A percentile compares a stretch with the other conserved stretches of the same genome.
phyloP scores from a whole-genome alignment of 2,329 filamentous ascomycete species.

The Neobulgaria alba region DNA sequence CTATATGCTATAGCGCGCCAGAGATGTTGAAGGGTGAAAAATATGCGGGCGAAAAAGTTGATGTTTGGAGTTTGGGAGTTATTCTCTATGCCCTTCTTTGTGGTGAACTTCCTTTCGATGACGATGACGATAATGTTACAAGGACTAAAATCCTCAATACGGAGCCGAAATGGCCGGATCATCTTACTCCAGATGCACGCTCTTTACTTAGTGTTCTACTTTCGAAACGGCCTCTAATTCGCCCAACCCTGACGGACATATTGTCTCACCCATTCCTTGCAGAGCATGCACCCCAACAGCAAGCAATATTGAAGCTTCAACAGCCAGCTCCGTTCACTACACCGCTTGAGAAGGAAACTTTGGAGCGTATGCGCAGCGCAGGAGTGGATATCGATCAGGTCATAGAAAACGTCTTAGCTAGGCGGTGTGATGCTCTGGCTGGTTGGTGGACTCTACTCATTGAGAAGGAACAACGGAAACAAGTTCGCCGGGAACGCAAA shows the following conservation, averaged over 20 bases:
- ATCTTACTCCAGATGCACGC: conserved; percentile 69
- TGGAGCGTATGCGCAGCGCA: conserved; percentile 86
- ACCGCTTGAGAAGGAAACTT: conserved; percentile 76
- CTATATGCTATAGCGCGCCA: conserved; percentile 93
- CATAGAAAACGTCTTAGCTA: conserved; percentile 85
- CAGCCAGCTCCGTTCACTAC: conserved; percentile 79
- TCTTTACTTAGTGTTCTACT: conserved; percentile 71
- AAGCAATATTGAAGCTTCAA: conserved; percentile 77
- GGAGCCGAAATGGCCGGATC: conserved; percentile 77
- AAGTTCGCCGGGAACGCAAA: conserved; percentile 69
- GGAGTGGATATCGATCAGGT: conserved; percentile 92
- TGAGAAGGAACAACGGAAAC: conserved; percentile 90
- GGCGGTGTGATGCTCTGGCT: conserved; percentile 80
- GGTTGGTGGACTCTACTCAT: conserved; percentile 95
- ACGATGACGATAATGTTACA: conserved; percentile 84
- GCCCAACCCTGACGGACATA: conserved; percentile 77
- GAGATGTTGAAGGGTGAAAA: conserved; percentile 99
- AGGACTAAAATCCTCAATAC: conserved; percentile 76
- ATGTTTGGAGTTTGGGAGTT: conserved; percentile 87
- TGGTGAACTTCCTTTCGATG: conserved; percentile 88
- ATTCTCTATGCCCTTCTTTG: conserved; percentile 77
- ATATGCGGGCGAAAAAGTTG: conserved; percentile 95
- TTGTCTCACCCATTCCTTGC: conserved; percentile 79
- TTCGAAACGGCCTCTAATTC: conserved; percentile 78
- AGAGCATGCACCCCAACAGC: conserved; percentile 80